Conservation (phyloP, 371 early-diverging fungal genomes). For the Mortierella sp. region DNA sequence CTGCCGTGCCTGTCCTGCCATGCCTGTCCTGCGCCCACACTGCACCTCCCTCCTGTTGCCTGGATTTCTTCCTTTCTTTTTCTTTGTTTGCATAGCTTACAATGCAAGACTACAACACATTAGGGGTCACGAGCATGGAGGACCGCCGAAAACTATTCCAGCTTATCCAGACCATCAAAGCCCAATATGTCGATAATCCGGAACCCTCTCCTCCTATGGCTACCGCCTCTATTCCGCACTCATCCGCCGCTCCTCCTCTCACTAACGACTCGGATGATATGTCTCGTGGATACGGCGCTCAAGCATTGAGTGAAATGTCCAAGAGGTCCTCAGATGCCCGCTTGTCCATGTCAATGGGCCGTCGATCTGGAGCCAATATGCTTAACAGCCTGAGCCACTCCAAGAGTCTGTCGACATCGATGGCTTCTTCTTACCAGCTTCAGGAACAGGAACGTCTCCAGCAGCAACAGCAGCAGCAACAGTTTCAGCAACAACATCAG, state of each 20-base stretch:
- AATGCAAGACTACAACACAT: conserved; percentile 85
- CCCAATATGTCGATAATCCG: conserved; percentile 39
- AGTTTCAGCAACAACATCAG: conserved; percentile 16
- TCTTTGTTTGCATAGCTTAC: conserved; percentile 68
- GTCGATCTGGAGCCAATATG: conserved; percentile 48
- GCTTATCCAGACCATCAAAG: conserved; percentile 68
- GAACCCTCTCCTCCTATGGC: conserved; percentile 34
- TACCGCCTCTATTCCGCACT: conserved; percentile 16
- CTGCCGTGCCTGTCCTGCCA: neutral
- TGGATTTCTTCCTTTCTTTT: conserved; percentile 3
- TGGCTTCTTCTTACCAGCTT: conserved; percentile 37
- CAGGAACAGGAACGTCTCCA: conserved; percentile 34
- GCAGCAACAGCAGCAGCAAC: conserved; percentile 28
- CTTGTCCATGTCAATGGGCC: conserved; percentile 51
- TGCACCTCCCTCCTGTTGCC: conserved; percentile 1
- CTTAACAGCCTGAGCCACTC: conserved; percentile 33
- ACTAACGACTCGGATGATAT: conserved; percentile 20
- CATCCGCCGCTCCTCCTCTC: conserved; percentile 9
- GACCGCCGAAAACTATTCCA: conserved; percentile 84
- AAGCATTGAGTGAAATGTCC: conserved; percentile 31
- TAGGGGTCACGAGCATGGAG: conserved; percentile 83
- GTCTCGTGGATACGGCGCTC: conserved; percentile 41
- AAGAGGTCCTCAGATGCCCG: conserved; percentile 45
- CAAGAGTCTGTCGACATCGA: conserved; percentile 43
- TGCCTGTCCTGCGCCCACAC: neutral